Evolutionary conservation across 192 early-diverging fungal genomes (phyloP).

Genomic region (Coemansia sp.): DNA sequence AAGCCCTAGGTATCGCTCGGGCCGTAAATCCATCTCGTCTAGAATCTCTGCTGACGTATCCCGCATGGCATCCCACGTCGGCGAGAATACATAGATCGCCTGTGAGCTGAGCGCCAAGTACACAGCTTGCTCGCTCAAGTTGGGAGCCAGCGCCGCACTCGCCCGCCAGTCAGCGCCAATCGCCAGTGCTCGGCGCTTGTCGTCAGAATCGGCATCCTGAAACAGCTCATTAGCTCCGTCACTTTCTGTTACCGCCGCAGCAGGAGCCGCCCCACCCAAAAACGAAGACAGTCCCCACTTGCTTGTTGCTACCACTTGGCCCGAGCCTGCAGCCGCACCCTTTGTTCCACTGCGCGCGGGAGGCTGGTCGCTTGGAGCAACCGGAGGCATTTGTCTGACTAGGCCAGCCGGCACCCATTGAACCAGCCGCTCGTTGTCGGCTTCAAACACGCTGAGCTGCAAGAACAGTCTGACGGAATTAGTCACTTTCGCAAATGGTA

Average conservation of each 20-base stretch:
- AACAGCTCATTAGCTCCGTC: conserved; percentile 1
- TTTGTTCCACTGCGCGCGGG: neutral
- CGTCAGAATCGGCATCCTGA: neutral
- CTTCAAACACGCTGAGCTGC: conserved; percentile 48
- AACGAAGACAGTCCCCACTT: conserved; percentile 47
- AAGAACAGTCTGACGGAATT: conserved; percentile 49
- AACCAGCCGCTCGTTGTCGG: conserved; percentile 44
- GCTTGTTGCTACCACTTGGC: conserved; percentile 4
- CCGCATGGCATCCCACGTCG: conserved; percentile 25
- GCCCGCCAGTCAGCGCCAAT: conserved; percentile 11
- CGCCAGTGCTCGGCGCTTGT: conserved; percentile 1
- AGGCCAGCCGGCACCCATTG: conserved; percentile 51
- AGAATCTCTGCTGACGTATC: neutral
- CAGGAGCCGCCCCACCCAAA: conserved; percentile 15
- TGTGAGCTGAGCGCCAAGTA: conserved; percentile 52
- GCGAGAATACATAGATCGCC: conserved; percentile 48
- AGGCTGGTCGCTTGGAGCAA: conserved; percentile 11
- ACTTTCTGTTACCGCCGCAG: neutral
- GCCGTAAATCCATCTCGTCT: conserved; percentile 44
- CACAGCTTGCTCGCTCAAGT: conserved; percentile 43
- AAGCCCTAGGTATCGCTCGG: conserved; percentile 39
- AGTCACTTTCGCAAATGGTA: conserved; percentile 40
- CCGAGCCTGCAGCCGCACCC: neutral
- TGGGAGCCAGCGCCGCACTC: conserved; percentile 15
- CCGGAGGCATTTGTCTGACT: conserved; percentile 34